phyloP scores from a whole-genome alignment of 1,284 basidiomycete genomes.

The Marasmius oreades region DNA sequence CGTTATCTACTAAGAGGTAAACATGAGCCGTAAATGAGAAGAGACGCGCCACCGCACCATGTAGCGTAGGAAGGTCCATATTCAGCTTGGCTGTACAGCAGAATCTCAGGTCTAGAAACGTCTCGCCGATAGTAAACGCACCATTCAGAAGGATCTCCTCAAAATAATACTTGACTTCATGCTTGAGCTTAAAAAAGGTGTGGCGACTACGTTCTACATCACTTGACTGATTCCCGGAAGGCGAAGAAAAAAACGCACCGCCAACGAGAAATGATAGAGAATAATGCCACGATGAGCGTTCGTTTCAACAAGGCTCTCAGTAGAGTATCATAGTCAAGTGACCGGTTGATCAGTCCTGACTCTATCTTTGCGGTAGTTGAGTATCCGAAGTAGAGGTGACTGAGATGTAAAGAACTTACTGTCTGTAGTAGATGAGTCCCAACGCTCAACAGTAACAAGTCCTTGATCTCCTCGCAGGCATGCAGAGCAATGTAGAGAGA shows the following conservation, averaged over 20 bases:
- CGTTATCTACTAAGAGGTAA: constrained; percentile 18
- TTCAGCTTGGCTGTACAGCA: background rate
- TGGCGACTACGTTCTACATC: background rate
- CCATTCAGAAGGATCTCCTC: constrained; percentile 7
- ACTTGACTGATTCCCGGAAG: background rate
- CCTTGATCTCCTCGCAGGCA: background rate
- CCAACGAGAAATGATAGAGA: background rate
- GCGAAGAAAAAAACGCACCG: background rate
- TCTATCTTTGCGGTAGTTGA: background rate
- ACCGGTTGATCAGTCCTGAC: background rate
- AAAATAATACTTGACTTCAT: constrained; percentile 4
- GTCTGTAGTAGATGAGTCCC: background rate
- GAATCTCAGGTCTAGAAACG: background rate
- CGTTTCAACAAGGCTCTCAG: background rate
- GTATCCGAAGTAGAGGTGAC: background rate
- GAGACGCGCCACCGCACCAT: background rate
- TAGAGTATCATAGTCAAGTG: background rate
- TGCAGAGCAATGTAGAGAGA: background rate
- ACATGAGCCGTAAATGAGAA: background rate
- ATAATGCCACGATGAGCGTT: background rate
- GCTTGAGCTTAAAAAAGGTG: background rate
- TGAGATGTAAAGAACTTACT: background rate
- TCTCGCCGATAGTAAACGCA: background rate
- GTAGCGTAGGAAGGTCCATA: constrained; percentile 7
- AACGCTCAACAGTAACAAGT: background rate